A percentile compares a stretch with the other conserved stretches of the same genome.
phyloP scores from a whole-genome alignment of 805 yeast genomes.

The Isabelozyma pseudorhagii region DNA sequence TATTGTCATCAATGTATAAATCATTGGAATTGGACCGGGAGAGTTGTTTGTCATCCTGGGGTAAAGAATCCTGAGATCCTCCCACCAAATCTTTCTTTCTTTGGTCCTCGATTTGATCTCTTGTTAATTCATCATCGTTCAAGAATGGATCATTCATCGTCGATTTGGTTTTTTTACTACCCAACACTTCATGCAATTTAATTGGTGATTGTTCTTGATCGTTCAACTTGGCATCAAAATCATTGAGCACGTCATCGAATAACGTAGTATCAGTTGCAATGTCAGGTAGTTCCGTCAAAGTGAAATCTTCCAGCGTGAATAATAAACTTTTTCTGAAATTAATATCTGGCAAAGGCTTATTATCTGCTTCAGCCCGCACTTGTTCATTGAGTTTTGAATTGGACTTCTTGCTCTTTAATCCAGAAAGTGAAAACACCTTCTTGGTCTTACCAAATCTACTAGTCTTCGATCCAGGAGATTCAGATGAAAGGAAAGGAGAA shows the following conservation, averaged over 20 bases:
- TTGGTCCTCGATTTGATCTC: conserved; percentile 39
- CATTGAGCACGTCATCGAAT: conserved; percentile 26
- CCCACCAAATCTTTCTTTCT: conserved; percentile 24
- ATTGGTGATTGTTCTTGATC: conserved; percentile 3
- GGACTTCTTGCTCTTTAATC: background rate
- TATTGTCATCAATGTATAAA: conserved; percentile 28
- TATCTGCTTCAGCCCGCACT: background rate
- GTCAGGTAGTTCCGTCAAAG: conserved; percentile 17
- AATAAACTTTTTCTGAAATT: conserved; percentile 6
- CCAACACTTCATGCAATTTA: background rate
- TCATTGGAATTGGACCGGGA: conserved; percentile 16
- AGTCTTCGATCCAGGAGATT: background rate
- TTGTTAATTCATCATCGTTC: conserved; percentile 40
- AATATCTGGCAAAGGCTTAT: background rate
- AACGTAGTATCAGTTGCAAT: conserved; percentile 23
- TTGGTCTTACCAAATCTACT: background rate
- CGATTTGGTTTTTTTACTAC: background rate
- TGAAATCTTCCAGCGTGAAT: conserved; percentile 7
- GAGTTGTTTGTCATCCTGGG: background rate
- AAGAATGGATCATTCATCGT: conserved; percentile 23
- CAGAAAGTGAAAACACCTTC: background rate
- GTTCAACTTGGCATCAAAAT: conserved; percentile 22
- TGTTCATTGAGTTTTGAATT: background rate
- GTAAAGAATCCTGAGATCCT: conserved; percentile 1
- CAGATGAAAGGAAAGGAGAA: background rate